phyloP scores from a whole-genome alignment of 139 green algal genomes.

The Ettlia oleoabundans region DNA sequence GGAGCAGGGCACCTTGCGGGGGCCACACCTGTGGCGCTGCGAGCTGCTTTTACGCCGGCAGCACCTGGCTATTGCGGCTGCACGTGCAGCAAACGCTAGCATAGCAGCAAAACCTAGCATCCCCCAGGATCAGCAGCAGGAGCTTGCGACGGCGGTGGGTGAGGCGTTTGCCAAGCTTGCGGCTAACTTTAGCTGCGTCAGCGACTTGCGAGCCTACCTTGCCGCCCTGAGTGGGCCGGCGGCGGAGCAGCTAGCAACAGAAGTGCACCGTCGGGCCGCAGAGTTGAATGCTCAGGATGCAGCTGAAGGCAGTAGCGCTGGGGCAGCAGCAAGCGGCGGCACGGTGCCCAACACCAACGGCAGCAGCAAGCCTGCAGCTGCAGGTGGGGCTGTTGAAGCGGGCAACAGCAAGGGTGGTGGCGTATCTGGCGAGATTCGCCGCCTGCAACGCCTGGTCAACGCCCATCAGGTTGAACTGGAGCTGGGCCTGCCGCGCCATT shows the following conservation, averaged over 20 bases:
- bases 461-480: slow-evolving; percentile 61
- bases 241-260: slow-evolving; percentile 19
- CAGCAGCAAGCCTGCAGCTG: neutral
- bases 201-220: slow-evolving; percentile 39
- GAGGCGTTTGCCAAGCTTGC: neutral
- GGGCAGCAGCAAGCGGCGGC: no score
- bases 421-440: neutral
- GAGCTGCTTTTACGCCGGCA: slow-evolving; percentile 41
- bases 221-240: neutral
- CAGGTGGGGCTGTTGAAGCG: neutral
- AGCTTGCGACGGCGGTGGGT: slow-evolving; percentile 29
- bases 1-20: neutral
- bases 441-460: slow-evolving; percentile 20
- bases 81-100: neutral
- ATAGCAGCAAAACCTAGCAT: neutral
- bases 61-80: neutral
- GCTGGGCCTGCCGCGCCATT: slow-evolving; percentile 46
- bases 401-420: neutral
- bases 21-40: slow-evolving; percentile 35
- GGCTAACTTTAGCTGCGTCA: slow-evolving; percentile 22
- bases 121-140: neutral
- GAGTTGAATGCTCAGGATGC: neutral
- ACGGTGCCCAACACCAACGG: neutral
- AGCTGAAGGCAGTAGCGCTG: neutral
- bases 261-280: neutral